Evolutionary conservation across 1,139 yeast species (phyloP), one percentile per base, ranked within the genome.

Genomic region (Pichia sp.): DNA sequence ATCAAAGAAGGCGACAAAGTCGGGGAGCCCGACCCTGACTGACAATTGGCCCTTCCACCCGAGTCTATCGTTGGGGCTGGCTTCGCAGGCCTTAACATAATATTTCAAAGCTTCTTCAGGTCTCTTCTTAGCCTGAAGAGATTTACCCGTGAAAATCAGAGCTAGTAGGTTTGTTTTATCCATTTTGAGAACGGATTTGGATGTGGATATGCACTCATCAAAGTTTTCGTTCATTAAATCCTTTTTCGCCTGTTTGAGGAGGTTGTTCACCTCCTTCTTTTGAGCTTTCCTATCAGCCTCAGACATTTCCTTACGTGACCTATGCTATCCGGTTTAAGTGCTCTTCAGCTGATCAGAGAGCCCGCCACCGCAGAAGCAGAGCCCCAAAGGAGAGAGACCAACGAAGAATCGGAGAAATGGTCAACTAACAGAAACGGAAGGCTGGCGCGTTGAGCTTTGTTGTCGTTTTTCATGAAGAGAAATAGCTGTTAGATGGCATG

Each of bases 1-100:
- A 1, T 71, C 70, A 64, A 87, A 84, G 61, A 85, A 79, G 12
- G 72, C 65, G 9, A 67, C 64, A 63, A 71, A 77, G 54, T 82
- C 76, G 14, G 70, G 62, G 14, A 64, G 64, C 6, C 67, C 64
- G 53, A 71, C 73, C 2, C 73, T 73, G 1, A 80, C 64, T 14
- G 72, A 64, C 58, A 83, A 71, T 58, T 85, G 75, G 0, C 97
- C 98, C 66, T 88, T 90, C 96, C 95, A 91, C 0, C 93, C 95
- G 31, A 80, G 68, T 1, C 83, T 59, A 54, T 84, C 81, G 0
- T 73, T 72, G 0, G 84, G 81, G 40, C 85, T 81, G 1, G 85
- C 52, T 3, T 69, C 64, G 2, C 81, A 77, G 0, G 97, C 97
- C 46, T 67, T 69, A 3, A 31, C 27, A 33, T 51, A 56, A 30